Evolutionary conservation across 345 rosid species (phyloP).

Genomic region (Eucalyptus albens): DNA sequence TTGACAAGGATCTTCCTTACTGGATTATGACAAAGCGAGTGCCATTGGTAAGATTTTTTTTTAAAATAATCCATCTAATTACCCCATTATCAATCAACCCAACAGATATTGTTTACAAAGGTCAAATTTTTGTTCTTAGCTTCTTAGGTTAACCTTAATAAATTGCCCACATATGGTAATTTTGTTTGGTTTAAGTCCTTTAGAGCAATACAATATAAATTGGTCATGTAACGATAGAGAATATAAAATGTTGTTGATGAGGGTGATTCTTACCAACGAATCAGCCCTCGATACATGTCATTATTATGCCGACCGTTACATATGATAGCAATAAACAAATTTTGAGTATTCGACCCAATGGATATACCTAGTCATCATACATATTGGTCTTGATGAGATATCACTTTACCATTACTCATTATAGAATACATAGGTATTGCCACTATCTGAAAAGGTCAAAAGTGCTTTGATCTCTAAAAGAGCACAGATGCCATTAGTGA

Average conservation of each 20-base stretch:
- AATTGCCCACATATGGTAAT: background rate
- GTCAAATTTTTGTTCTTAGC: background rate
- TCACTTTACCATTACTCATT: background rate
- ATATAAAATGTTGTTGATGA: background rate
- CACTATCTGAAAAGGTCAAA: background rate
- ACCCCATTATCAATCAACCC: background rate
- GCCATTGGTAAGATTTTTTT: background rate
- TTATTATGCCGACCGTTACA: accelerated
- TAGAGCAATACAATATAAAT: background rate
- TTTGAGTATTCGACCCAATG: background rate
- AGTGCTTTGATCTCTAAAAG: background rate
- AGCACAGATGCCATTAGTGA: background rate
- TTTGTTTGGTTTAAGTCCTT: background rate
- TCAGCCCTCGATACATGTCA: background rate
- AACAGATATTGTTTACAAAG: background rate
- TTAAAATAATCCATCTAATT: background rate
- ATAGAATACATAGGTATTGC: background rate
- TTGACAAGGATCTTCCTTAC: background rate
- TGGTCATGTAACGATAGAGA: background rate
- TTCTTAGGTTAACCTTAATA: background rate
- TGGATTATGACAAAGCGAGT: background rate
- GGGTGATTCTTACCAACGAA: background rate
- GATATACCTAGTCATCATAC: accelerated
- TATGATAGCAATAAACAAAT: background rate
- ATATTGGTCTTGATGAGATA: background rate